Evolutionary conservation across 441 rosid species (phyloP).

Genomic region (Brassica hybrid): DNA sequence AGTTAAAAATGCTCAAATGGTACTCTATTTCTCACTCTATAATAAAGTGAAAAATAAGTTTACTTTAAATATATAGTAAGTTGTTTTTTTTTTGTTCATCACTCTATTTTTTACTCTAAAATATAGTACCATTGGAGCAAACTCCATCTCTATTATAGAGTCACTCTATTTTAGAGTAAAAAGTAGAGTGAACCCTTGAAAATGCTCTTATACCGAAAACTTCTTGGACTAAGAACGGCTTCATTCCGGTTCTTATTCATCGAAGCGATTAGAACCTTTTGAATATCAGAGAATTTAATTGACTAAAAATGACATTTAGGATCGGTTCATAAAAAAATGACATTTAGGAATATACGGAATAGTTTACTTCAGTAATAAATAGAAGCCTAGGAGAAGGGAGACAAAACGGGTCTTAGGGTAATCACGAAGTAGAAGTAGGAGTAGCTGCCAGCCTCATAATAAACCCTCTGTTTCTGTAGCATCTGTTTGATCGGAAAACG

Average conservation of each 20-base stretch:
- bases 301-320: not conserved
- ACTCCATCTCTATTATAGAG: no score
- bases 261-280: constrained; percentile 16
- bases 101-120: no score
- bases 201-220: no score
- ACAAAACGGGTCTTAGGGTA: constrained; percentile 44
- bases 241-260: not conserved
- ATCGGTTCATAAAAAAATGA: not conserved
- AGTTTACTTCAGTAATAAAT: constrained; percentile 20
- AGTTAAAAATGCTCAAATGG: no score
- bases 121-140: no score
- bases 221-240: not conserved
- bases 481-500: no score
- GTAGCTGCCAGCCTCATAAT: constrained; percentile 33
- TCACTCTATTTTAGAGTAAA: no score
- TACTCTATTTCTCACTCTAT: no score
- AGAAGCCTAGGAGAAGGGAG: constrained; percentile 22
- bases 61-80: no score
- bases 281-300: not conserved
- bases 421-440: constrained; percentile 38
- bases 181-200: no score
- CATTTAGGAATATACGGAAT: not conserved
- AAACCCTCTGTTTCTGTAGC: constrained; percentile 46
- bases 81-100: no score
- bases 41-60: no score